Conservation (phyloP, 352 stramenopile genomes). For the Vaucheria bursata region DNA sequence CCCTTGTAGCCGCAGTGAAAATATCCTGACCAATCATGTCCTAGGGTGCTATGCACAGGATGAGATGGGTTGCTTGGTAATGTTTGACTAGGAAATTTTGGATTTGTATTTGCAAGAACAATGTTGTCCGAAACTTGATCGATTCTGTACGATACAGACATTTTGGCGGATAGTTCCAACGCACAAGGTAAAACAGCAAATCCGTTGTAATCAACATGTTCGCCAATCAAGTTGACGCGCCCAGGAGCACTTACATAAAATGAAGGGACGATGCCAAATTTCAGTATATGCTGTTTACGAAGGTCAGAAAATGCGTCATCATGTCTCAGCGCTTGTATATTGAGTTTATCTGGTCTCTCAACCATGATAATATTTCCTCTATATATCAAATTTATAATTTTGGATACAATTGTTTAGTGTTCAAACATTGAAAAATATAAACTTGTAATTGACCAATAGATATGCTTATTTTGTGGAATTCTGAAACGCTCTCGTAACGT, state of each 20-base stretch:
- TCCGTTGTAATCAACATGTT: slow-evolving; percentile 68
- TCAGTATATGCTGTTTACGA: too few species aligned
- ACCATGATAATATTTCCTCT: too few species aligned
- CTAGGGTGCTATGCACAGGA: not conserved
- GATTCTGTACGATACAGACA: slow-evolving; percentile 50
- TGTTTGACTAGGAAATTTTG: slow-evolving; percentile 6
- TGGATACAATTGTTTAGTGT: too few species aligned
- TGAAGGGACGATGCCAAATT: not conserved
- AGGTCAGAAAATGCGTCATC: too few species aligned
- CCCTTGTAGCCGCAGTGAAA: slow-evolving; percentile 55
- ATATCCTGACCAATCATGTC: slow-evolving; percentile 48
- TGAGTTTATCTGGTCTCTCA: too few species aligned
- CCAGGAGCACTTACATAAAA: slow-evolving; percentile 56
- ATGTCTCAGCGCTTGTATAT: too few species aligned
- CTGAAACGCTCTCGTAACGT: too few species aligned
- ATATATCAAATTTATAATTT: too few species aligned
- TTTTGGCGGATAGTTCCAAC: slow-evolving; percentile 57
- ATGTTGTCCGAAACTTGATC: not conserved
- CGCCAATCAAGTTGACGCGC: slow-evolving; percentile 71
- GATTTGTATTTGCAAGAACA: slow-evolving; percentile 46
- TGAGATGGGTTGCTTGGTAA: slow-evolving; percentile 24
- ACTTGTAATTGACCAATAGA: too few species aligned
- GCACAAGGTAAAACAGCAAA: slow-evolving; percentile 72
- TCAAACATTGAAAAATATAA: too few species aligned
- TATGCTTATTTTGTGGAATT: too few species aligned